phyloP scores from a whole-genome alignment of 495 filamentous ascomycete species.

The Staphylotrichum longicolle region DNA sequence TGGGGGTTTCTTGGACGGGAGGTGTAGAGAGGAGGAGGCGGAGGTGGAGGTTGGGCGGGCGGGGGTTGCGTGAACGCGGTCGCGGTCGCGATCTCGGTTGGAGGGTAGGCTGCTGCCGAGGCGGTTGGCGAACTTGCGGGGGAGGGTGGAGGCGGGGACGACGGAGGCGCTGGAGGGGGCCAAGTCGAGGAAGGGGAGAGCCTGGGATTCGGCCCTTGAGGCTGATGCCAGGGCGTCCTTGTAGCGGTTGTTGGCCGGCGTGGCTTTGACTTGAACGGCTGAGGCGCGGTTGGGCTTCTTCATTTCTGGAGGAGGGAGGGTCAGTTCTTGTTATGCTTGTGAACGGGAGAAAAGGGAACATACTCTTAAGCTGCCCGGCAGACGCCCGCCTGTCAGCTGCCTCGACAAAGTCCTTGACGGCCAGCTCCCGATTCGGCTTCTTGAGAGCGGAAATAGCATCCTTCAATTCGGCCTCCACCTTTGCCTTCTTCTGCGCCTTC shows the following conservation, averaged over 20 bases:
- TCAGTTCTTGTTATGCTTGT: not conserved
- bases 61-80: constrained; percentile 36
- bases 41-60: constrained; percentile 15
- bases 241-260: constrained; percentile 60
- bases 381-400: constrained; percentile 60
- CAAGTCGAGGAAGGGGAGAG: constrained; percentile 14
- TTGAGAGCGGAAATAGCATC: constrained; percentile 79
- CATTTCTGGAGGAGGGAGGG: constrained; percentile 48
- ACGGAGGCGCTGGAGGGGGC: constrained; percentile 33
- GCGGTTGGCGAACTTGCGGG: constrained; percentile 36
- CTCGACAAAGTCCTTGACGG: constrained; percentile 68
- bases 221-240: constrained; percentile 41
- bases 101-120: constrained; percentile 3
- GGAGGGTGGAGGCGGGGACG: constrained; percentile 39
- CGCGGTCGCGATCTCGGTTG: constrained; percentile 5
- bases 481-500: constrained; percentile 71
- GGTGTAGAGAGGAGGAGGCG: constrained; percentile 17
- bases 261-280: constrained; percentile 72
- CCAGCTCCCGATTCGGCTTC: constrained; percentile 81
- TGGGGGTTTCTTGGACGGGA: constrained; percentile 23
- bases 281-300: constrained; percentile 65
- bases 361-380: constrained; percentile 42
- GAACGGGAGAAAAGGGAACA: constrained; percentile 14
- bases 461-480: constrained; percentile 75
- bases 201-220: constrained; percentile 17